Conservation (phyloP, 169 alveolate species). For the Plasmodium fragile region DNA sequence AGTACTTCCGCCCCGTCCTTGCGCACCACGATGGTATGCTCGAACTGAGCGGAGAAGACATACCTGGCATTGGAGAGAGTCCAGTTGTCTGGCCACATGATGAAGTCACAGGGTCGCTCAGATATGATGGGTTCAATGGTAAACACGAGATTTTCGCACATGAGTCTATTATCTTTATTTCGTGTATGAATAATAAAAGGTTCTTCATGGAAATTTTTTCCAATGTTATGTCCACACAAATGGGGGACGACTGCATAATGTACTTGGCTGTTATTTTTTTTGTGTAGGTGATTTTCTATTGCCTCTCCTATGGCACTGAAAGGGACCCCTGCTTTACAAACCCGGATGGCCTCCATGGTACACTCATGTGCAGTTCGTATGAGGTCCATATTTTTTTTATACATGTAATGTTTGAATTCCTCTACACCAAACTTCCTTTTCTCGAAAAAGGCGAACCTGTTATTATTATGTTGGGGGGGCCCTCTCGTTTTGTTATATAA, state of each 20-base stretch:
- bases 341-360: constrained; percentile 77
- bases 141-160: constrained; percentile 88
- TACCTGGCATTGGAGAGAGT: constrained; percentile 83
- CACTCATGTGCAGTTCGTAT: constrained; percentile 83
- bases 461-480: neutral
- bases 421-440: neutral
- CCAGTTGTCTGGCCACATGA: constrained; percentile 90
- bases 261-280: constrained; percentile 17
- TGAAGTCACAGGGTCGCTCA: constrained; percentile 55
- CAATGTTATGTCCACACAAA: constrained; percentile 84
- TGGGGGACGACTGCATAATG: constrained; percentile 77
- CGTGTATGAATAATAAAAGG: constrained; percentile 77
- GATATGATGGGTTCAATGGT: constrained; percentile 88
- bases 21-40: constrained; percentile 81
- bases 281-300: constrained; percentile 24
- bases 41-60: constrained; percentile 81
- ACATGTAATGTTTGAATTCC: constrained; percentile 75
- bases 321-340: constrained; percentile 81
- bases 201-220: constrained; percentile 84
- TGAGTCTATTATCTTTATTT: constrained; percentile 78
- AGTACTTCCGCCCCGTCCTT: constrained; percentile 79
- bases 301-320: constrained; percentile 47
- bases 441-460: constrained; percentile 29
- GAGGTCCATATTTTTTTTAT: constrained; percentile 77
- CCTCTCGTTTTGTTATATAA: constrained; percentile 6